Evolutionary conservation across 108 stramenopile genomes (phyloP).

Genomic region (Cyclotella atomus): DNA sequence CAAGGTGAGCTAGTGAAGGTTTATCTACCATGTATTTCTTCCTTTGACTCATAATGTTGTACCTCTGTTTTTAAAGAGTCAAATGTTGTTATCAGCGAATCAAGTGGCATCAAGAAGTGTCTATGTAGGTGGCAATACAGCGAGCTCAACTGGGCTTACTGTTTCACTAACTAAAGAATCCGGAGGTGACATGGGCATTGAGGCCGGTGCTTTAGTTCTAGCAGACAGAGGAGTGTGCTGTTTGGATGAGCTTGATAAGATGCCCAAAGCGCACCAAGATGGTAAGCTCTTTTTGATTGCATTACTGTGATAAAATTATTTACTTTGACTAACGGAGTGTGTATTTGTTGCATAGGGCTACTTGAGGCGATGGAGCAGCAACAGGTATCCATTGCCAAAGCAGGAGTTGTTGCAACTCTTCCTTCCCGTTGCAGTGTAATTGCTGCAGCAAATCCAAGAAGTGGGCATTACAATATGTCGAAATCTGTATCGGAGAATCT

Average conservation of each 20-base stretch:
- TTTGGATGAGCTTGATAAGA: conserved; percentile 99
- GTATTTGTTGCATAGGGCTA: conserved; percentile 47
- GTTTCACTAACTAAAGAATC: conserved; percentile 91
- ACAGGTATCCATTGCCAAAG: conserved; percentile 96
- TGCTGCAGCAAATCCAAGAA: conserved; percentile 98
- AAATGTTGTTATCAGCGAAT: conserved; percentile 93
- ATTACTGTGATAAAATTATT: no score
- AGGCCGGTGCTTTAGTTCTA: conserved; percentile 97
- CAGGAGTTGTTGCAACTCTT: conserved; percentile 92
- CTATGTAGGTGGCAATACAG: conserved; percentile 97
- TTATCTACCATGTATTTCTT: no score
- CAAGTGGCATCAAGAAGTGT: conserved; percentile 94
- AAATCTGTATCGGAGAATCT: conserved; percentile 95
- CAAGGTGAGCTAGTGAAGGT: no score
- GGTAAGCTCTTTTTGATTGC: conserved; percentile 40
- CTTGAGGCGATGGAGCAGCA: conserved; percentile 99
- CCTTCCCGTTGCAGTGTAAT: conserved; percentile 93
- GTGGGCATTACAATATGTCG: conserved; percentile 93
- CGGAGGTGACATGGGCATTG: conserved; percentile 90
- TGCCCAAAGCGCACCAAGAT: conserved; percentile 87
- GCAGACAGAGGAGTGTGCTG: conserved; percentile 97
- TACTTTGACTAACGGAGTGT: no score
- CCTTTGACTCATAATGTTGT: no score
- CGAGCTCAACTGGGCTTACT: conserved; percentile 92
- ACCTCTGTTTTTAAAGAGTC: no score